Percentiles rank a stretch among this genome's conserved stretches.
These are phyloP conservation scores for Extremus antarcticus DNA, from an alignment of 495 filamentous ascomycete species.

Conservation along the genomic window DNA sequence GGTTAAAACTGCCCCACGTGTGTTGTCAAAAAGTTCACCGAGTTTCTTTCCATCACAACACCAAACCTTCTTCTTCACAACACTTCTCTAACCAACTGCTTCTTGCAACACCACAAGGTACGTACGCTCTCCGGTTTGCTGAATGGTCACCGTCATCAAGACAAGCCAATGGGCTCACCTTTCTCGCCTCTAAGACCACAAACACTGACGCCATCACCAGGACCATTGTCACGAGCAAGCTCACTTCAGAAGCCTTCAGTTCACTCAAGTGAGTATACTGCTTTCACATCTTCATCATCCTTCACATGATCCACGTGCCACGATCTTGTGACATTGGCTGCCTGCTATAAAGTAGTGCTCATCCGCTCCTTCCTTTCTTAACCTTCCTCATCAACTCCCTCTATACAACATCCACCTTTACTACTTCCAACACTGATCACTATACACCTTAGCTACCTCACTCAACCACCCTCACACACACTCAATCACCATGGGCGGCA, in stretches of 20 bases:
- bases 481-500: constrained; percentile 41
- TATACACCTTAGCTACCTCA: background rate
- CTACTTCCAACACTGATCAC: background rate
- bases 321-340: background rate
- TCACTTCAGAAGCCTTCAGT: background rate
- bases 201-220: background rate
- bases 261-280: background rate
- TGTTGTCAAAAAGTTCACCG: no score
- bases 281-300: background rate
- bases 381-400: no score
- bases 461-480: background rate
- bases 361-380: background rate
- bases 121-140: background rate
- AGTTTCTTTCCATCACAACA: no score
- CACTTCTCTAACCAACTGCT: no score
- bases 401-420: background rate
- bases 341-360: background rate
- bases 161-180: background rate
- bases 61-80: no score
- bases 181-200: background rate
- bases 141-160: no score
- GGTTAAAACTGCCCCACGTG: no score
- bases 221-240: background rate
- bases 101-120: background rate
- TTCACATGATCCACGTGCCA: no score